Evolutionary conservation across 805 yeast genomes (phyloP), one percentile per base, ranked within the genome.

Genomic region (Barnettozyma sp.): DNA sequence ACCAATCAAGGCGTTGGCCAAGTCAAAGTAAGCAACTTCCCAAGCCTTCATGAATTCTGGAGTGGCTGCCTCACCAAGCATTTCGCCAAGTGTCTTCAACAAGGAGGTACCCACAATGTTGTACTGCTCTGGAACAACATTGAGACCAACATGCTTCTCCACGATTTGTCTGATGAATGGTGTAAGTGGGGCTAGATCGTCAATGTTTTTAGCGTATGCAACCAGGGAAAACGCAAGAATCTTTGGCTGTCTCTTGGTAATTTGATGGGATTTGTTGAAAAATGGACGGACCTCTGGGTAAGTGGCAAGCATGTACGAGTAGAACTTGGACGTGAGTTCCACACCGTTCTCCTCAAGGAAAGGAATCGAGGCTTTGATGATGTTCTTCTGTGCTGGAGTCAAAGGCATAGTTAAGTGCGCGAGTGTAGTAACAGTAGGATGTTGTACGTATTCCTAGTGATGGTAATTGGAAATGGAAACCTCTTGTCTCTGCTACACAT

Each of bases 121-220:
- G 47, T 80, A 80, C 39, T 79, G 85, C 38, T 74, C 81, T 4
- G 86, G 73, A 42, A 59, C 53, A 28, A 80, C 68, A 49, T 73
- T 73, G 42, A 81, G 60, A 29, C 82, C 82, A 40, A 72, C 76
- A 46, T 81, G 88, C 55, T 79, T 81, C 44, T 65, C 67, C 30
- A 71, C 80, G 46, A 80, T 76, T 41, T 71, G 74, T 33, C 67
- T 60, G 8, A 81, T 83, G 41, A 73, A 71, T 2, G 60, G 70
- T 10, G 63, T 49, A 26, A 81, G 58, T 9, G 71, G 76, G 3
- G 70, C 59, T 35, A 80, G 54, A 39, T 77, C 71, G 42, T 78
- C 78, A 36, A 80, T 77, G 49, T 76, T 65, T 43, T 71, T 63
- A 11, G 86, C 85, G 39, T 80, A 81, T 15, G 70, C 65, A 19